Conservation (phyloP, 2,329 filamentous ascomycete genomes). For the Colletotrichum limetticola region DNA sequence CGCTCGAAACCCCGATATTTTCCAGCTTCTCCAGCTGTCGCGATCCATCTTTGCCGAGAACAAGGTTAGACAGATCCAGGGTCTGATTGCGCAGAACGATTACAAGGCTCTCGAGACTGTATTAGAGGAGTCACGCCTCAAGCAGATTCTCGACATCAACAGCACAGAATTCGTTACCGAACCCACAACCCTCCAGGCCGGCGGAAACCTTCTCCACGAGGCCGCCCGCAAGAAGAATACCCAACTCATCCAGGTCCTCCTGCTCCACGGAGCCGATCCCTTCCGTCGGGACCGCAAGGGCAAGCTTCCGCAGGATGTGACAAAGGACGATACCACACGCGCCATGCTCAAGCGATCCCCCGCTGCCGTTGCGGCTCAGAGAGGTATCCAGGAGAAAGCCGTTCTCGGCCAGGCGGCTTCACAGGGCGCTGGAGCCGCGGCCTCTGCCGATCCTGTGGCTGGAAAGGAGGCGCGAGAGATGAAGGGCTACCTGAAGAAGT, state of each 20-base stretch:
- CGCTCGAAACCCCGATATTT: slow-evolving; percentile 92
- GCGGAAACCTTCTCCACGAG: slow-evolving; percentile 94
- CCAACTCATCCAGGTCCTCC: slow-evolving; percentile 86
- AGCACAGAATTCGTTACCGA: slow-evolving; percentile 89
- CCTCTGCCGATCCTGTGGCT: slow-evolving; percentile 70
- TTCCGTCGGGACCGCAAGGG: slow-evolving; percentile 95
- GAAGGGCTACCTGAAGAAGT: slow-evolving; percentile 99
- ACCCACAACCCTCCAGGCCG: slow-evolving; percentile 77
- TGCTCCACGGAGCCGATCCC: slow-evolving; percentile 95
- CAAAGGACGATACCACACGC: slow-evolving; percentile 90
- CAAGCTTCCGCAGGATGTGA: slow-evolving; percentile 94
- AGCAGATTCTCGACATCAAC: slow-evolving; percentile 92
- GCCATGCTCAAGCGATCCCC: slow-evolving; percentile 94
- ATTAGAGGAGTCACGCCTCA: slow-evolving; percentile 85
- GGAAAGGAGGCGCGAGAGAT: slow-evolving; percentile 93
- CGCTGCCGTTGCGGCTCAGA: slow-evolving; percentile 91
- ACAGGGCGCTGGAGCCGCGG: slow-evolving; percentile 63
- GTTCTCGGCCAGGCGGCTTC: slow-evolving; percentile 81
- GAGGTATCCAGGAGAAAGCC: slow-evolving; percentile 96
- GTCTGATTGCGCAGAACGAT: slow-evolving; percentile 76
- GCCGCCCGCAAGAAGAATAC: slow-evolving; percentile 89
- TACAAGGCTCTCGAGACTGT: slow-evolving; percentile 83
- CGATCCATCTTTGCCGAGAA: slow-evolving; percentile 89
- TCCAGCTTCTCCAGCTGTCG: slow-evolving; percentile 91
- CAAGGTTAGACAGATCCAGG: slow-evolving; percentile 86